Evolutionary conservation across 306 rosid genomes (phyloP), one percentile per base, ranked within the genome.

Genomic region (Begonia peltatifolia): DNA sequence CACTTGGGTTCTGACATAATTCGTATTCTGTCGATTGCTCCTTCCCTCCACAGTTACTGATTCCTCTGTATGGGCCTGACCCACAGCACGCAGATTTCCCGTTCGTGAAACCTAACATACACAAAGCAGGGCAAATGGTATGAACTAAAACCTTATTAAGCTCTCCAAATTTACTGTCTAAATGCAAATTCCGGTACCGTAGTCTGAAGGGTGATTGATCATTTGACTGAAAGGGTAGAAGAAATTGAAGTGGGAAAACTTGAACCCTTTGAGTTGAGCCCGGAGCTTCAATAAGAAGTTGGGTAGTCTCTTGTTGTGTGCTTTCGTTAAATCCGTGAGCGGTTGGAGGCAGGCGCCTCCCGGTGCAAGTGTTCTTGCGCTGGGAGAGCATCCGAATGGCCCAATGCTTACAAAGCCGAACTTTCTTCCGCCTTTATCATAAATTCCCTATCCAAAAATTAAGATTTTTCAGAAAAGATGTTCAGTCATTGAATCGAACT

Each of bases 101-200:
- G 51, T 70, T 85, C 57, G 68, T 52, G 46, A 80, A 66, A 52
- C 83, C 85, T 80, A 61, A 49, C 4, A 3, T 14, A 0, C 11
- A 20, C 10, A 47, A 18, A 0, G 9, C 15, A 52, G 11, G 9
- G 12, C 8, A 12, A 9, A 9, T 22, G 7, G 38, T 6, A 3
- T 52, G 7, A 10, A 6, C 7, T 52, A 25, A 25, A 25, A 25
- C 6, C 35, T 25, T 25, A 25, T 6, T 25, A 25, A 25, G 2
- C 35, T 25, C 35, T 25, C 35, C 35, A 25, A 25, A 25, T 30
- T 6, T 30, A n/a, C 38, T 5, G 12, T 1, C 18, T 4, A 6
- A 41, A 23, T 1, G 6, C 41, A 9, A 2, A 2, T 3, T 23
- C 5, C 10, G 16, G 1, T 15, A 58, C 63, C 63, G 49, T 58